A percentile compares a stretch with the other conserved stretches of the same genome.
phyloP scores from a whole-genome alignment of 768 basidiomycete genomes.

The Lentinula guzmanii region DNA sequence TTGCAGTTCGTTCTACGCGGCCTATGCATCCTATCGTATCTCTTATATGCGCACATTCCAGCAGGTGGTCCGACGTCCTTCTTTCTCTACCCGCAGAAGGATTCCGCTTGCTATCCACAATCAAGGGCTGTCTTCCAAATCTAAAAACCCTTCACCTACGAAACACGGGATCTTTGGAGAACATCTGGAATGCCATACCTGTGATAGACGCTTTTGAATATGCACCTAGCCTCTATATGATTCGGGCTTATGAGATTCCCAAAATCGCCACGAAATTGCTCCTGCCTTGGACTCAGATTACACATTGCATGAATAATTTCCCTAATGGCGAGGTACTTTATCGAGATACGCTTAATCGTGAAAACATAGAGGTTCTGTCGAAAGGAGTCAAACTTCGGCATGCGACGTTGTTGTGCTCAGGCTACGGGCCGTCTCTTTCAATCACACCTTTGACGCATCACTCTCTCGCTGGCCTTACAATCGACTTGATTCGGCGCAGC shows the following conservation, averaged over 20 bases:
- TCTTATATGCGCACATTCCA: background rate
- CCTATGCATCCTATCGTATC: background rate
- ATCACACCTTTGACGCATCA: background rate
- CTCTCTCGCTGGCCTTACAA: background rate
- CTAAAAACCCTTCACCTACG: background rate
- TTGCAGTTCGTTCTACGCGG: background rate
- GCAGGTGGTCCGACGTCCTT: background rate
- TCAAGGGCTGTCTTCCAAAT: background rate
- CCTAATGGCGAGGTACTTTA: background rate
- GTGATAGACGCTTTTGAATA: background rate
- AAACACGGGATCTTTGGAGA: background rate
- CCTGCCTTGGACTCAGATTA: background rate
- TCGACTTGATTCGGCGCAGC: background rate
- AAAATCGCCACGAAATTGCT: background rate
- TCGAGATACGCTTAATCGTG: background rate
- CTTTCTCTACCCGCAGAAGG: background rate
- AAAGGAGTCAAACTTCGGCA: background rate
- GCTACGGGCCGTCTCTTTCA: background rate
- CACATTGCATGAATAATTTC: background rate
- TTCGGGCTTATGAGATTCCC: background rate
- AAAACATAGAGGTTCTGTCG: background rate
- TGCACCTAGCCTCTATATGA: background rate
- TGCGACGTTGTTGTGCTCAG: background rate
- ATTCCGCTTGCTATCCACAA: background rate
- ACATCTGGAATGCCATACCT: background rate